Evolutionary conservation across 2,329 filamentous ascomycete species (phyloP), one percentile per base, ranked within the genome.

Genomic region (Pseudogymnoascus sp.): DNA sequence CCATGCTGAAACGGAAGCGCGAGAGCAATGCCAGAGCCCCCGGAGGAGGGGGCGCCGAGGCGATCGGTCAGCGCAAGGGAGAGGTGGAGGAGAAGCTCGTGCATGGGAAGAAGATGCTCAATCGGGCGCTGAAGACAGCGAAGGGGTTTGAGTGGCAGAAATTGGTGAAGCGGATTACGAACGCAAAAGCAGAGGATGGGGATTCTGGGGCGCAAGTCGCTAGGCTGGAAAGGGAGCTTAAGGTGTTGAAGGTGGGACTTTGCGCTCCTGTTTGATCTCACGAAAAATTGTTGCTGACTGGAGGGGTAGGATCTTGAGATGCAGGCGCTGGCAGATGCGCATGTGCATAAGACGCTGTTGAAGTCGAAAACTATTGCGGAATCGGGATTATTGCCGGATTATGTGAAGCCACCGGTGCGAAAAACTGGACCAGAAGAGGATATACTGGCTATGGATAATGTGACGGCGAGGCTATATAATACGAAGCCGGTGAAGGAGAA

Each of bases 141-240:
- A 91, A 90, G 72, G 87, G 87, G 56, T 88, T 91, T 71, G 90
- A 93, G 77, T 82, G 89, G 53, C 90, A 93, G 76, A 89, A 91
- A 67, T 81, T 84, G 59, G 78, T 80, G 15, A 79, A 89, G 65
- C 82, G 87, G 62, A 60, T 75, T 65, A 88, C 85, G 73, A 78
- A 81, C 44, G 74, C 83, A 13, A 79, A 76, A 60, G 75, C 77
- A 61, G 69, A 76, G 15, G 72, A 75, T 1, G 81, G 81, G 50
- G 84, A 86, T 70, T 31, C 50, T 19, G 29, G 10, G 9, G 46
- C 26, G 50, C 50, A 56, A 13, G 76, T 83, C 21, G 76, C 78
- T 64, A 79, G 88, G 19, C 76, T 93, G 33, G 83, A 90, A 66
- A 81, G 82, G 35, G 89, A 85, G 68, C 79, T 83, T 61, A 75